A percentile compares a stretch with the other conserved stretches of the same genome.
Conservation (phyloP, 331 rosid genomes). For the Prunus yedoensis region DNA sequence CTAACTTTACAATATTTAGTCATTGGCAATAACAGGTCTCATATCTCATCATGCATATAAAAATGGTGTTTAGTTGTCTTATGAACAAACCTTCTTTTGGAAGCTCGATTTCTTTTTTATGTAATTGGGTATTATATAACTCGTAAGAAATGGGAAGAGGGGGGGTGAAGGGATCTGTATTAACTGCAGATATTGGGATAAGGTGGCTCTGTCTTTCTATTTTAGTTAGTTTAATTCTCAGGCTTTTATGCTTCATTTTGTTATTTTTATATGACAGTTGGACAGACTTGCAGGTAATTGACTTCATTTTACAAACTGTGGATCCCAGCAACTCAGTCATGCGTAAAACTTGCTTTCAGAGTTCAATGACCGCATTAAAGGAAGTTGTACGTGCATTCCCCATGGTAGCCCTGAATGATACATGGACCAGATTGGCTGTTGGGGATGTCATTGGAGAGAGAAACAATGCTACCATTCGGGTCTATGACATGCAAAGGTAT, state of each 20-base stretch:
- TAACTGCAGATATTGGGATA: background rate
- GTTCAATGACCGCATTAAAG: slow-evolving; percentile 80
- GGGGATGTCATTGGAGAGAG: slow-evolving; percentile 89
- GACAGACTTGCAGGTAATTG: slow-evolving; percentile 78
- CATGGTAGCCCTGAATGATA: slow-evolving; percentile 83
- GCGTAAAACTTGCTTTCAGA: slow-evolving; percentile 87
- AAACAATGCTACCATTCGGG: slow-evolving; percentile 64
- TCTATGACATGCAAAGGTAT: slow-evolving; percentile 96
- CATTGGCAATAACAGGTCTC: background rate
- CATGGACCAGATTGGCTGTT: slow-evolving; percentile 92
- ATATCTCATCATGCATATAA: background rate
- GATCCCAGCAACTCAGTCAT: slow-evolving; percentile 95
- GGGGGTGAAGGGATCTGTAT: slow-evolving; percentile 3
- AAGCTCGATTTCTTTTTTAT: slow-evolving; percentile 4
- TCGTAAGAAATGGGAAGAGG: slow-evolving; percentile 11
- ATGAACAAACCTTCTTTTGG: slow-evolving; percentile 15
- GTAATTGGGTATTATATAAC: background rate
- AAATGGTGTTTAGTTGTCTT: background rate
- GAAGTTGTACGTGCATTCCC: slow-evolving; percentile 86
- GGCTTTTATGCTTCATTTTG: slow-evolving; percentile 5
- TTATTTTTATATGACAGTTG: slow-evolving; percentile 43
- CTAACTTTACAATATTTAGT: slow-evolving; percentile 1
- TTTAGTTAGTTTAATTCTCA: background rate
- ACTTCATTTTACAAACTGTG: slow-evolving; percentile 82
- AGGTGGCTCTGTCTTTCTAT: slow-evolving; percentile 8